A percentile compares a stretch with the other conserved stretches of the same genome.
These are phyloP conservation scores for Eucalyptus marginata DNA, from an alignment of 345 rosid species.

Conservation along the genomic window DNA sequence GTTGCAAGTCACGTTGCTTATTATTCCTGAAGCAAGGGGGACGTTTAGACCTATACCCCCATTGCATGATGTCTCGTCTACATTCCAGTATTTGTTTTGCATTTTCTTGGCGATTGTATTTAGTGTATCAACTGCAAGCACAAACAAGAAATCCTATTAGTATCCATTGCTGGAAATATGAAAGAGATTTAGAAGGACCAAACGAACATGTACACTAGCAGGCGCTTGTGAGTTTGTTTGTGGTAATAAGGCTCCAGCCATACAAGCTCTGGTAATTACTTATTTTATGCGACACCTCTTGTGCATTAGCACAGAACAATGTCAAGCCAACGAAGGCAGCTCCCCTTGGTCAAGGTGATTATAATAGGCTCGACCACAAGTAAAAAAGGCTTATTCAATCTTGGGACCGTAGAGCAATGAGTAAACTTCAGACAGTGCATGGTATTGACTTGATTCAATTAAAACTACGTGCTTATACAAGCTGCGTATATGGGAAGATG, in stretches of 20 bases:
- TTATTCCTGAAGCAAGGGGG: not conserved
- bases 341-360: not conserved
- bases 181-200: not conserved
- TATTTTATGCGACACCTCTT: not conserved
- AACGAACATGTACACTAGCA: not conserved
- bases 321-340: not conserved
- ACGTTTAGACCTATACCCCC: conserved; percentile 17
- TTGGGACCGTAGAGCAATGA: not conserved
- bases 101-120: conserved; percentile 33
- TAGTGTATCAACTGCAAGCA: conserved; percentile 42
- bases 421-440: not conserved
- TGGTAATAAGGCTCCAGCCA: not conserved
- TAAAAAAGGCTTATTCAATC: not conserved
- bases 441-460: not conserved
- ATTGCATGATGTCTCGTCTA: conserved; percentile 29
- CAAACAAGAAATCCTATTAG: not conserved
- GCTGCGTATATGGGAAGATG: not conserved
- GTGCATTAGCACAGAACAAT: not conserved
- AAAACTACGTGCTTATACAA: not conserved
- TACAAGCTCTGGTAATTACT: not conserved
- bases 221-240: not conserved
- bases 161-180: not conserved
- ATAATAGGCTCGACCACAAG: not conserved
- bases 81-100: conserved; percentile 10
- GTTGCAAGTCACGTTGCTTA: conserved; percentile 33